Conservation (phyloP, 176 grass and related monocot genomes). For the Thalia dealbata region DNA sequence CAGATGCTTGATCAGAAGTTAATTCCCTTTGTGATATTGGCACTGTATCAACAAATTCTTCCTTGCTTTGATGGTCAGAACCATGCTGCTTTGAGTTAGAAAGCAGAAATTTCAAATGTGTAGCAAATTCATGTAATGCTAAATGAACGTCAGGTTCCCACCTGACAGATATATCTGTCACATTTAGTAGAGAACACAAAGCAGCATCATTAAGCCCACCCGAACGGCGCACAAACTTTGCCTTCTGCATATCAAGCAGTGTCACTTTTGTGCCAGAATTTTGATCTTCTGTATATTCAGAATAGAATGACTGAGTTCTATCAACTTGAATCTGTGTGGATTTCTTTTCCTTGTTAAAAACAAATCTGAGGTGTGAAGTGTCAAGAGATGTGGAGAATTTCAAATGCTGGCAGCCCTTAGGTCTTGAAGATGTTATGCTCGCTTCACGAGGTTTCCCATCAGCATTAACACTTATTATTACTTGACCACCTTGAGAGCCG, state of each 20-base stretch:
- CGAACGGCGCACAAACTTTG: conserved; percentile 83
- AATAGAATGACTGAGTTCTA: conserved; percentile 45
- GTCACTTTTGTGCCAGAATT: conserved; percentile 39
- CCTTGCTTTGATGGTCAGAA: conserved; percentile 51
- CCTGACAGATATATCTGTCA: conserved; percentile 55
- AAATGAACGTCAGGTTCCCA: conserved; percentile 90
- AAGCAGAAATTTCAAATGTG: conserved; percentile 55
- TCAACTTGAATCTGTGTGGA: conserved; percentile 76
- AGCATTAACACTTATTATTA: conserved; percentile 48
- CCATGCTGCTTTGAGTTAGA: conserved; percentile 50
- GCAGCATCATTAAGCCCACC: conserved; percentile 53
- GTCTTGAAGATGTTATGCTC: conserved; percentile 40
- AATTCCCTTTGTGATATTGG: conserved; percentile 29
- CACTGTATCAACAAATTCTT: conserved; percentile 45
- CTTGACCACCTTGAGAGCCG: conserved; percentile 78
- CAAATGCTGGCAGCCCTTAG: conserved; percentile 49
- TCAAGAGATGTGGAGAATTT: conserved; percentile 75
- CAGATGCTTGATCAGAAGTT: conserved; percentile 34
- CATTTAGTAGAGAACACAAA: conserved; percentile 72
- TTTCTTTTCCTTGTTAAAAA: conserved; percentile 80
- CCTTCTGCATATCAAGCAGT: conserved; percentile 64
- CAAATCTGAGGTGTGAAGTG: conserved; percentile 43
- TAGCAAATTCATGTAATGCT: conserved; percentile 60
- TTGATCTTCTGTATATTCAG: conserved; percentile 50
- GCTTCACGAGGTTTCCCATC: conserved; percentile 65